A percentile compares a stretch with the other conserved stretches of the same genome.
Conservation (phyloP, 805 yeast genomes). For the Dipodascopsis tothii region DNA sequence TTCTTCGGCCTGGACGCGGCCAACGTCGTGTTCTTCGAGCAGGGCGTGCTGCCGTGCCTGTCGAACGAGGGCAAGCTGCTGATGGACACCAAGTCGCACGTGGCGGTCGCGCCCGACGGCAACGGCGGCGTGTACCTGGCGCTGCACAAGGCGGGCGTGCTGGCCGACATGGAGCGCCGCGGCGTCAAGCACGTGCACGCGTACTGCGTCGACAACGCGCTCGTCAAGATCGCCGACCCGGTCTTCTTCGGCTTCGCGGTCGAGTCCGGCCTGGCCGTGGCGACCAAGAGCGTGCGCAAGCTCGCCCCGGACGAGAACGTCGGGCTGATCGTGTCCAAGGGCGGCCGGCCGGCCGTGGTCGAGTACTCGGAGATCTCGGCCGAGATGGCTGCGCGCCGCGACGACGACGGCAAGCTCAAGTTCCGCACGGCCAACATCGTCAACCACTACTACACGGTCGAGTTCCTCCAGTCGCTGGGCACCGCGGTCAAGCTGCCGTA, state of each 20-base stretch:
- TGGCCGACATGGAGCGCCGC: slow-evolving; percentile 57
- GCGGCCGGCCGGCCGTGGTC: slow-evolving; percentile 72
- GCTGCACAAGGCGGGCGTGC: slow-evolving; percentile 50
- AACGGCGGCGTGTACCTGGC: slow-evolving; percentile 96
- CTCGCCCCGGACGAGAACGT: slow-evolving; percentile 81
- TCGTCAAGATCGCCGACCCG: slow-evolving; percentile 92
- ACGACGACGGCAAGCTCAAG: slow-evolving; percentile 45
- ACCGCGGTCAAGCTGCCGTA: slow-evolving; percentile 65
- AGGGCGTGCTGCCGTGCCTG: slow-evolving; percentile 91
- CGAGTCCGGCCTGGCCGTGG: slow-evolving; percentile 56
- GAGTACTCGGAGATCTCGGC: slow-evolving; percentile 86
- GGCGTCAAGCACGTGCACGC: slow-evolving; percentile 86
- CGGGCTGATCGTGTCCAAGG: slow-evolving; percentile 69
- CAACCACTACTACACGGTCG: slow-evolving; percentile 86
- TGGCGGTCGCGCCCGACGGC: slow-evolving; percentile 92
- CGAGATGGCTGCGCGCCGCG: slow-evolving; percentile 62
- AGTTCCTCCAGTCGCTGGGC: slow-evolving; percentile 55
- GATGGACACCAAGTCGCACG: slow-evolving; percentile 45
- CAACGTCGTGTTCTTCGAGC: slow-evolving; percentile 78
- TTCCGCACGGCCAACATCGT: slow-evolving; percentile 95
- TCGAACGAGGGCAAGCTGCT: slow-evolving; percentile 65
- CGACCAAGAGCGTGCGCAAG: slow-evolving; percentile 92
- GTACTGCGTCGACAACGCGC: slow-evolving; percentile 92
- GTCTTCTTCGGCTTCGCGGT: slow-evolving; percentile 79
- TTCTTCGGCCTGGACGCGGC: slow-evolving; percentile 61